A percentile compares a stretch with the other conserved stretches of the same genome.
These are phyloP conservation scores for Pythium coloratum DNA, from an alignment of 352 stramenopile species.

Conservation along the genomic window DNA sequence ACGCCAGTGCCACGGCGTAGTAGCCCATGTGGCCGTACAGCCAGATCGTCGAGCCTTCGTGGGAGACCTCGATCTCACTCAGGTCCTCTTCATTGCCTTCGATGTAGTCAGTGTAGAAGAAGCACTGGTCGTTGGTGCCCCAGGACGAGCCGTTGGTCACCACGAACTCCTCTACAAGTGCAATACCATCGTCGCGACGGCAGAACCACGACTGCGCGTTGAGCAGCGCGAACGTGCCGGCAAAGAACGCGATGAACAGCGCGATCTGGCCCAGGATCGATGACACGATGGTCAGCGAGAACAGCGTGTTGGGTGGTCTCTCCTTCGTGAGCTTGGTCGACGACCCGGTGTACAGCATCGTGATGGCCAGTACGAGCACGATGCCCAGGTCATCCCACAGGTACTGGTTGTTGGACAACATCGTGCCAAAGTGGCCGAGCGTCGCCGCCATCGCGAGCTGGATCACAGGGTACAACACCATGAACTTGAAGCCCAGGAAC, in stretches of 20 bases:
- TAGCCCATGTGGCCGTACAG: too few relatives aligned
- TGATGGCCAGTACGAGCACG: slow-evolving; percentile 47
- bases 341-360: slow-evolving; percentile 53
- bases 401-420: slow-evolving; percentile 63
- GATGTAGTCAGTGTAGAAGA: too few relatives aligned
- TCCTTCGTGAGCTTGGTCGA: slow-evolving; percentile 35
- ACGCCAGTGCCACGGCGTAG: too few relatives aligned
- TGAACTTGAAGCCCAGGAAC: slow-evolving; percentile 57
- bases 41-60: too few relatives aligned
- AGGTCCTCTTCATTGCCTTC: too few relatives aligned
- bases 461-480: slow-evolving; percentile 62
- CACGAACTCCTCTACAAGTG: slow-evolving; percentile 2
- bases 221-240: slow-evolving; percentile 31
- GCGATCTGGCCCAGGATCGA: slow-evolving; percentile 51
- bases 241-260: slow-evolving; percentile 54
- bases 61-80: too few relatives aligned
- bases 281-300: slow-evolving; percentile 46
- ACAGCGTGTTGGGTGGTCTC: slow-evolving; percentile 46
- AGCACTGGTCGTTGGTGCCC: too few relatives aligned
- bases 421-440: slow-evolving; percentile 31
- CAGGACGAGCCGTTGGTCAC: not conserved
- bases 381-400: slow-evolving; percentile 58
- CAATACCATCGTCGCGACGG: slow-evolving; percentile 33
- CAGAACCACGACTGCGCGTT: slow-evolving; percentile 50
- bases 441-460: slow-evolving; percentile 44